A percentile compares a stretch with the other conserved stretches of the same genome.
Evolutionary conservation across 257 asterid genomes (phyloP).

Genomic region (Ballota nigra): DNA sequence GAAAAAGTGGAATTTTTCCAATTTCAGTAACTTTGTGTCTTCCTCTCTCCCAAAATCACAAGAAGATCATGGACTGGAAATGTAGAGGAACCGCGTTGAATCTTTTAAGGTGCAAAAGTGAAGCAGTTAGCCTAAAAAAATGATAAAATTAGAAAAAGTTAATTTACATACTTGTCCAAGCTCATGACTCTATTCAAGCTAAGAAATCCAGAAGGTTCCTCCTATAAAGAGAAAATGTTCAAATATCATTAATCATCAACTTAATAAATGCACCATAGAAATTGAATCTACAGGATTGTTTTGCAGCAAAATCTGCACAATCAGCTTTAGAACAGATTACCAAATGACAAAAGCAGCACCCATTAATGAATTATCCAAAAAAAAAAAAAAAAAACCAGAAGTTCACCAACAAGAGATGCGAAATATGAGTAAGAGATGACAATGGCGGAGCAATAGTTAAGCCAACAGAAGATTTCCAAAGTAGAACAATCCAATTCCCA

Average conservation of each 20-base stretch:
- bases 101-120: neutral
- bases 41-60: neutral
- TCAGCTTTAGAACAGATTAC: slow-evolving; percentile 1
- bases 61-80: neutral
- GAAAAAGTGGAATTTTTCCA: neutral
- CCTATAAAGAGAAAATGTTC: slow-evolving; percentile 41
- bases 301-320: neutral
- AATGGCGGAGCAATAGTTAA: neutral
- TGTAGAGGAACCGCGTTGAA: neutral
- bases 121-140: neutral
- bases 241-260: neutral
- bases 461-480: neutral
- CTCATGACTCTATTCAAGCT: slow-evolving; percentile 93
- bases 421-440: neutral
- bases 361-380: neutral
- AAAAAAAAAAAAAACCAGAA: neutral
- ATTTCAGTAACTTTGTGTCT: neutral
- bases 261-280: neutral
- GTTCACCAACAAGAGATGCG: neutral
- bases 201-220: slow-evolving; percentile 79
- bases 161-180: slow-evolving; percentile 64
- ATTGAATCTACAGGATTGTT: neutral
- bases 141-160: neutral
- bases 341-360: neutral
- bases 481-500: slow-evolving; percentile 5